Conservation (phyloP, 805 yeast species). For the Metschnikowia shivogae region DNA sequence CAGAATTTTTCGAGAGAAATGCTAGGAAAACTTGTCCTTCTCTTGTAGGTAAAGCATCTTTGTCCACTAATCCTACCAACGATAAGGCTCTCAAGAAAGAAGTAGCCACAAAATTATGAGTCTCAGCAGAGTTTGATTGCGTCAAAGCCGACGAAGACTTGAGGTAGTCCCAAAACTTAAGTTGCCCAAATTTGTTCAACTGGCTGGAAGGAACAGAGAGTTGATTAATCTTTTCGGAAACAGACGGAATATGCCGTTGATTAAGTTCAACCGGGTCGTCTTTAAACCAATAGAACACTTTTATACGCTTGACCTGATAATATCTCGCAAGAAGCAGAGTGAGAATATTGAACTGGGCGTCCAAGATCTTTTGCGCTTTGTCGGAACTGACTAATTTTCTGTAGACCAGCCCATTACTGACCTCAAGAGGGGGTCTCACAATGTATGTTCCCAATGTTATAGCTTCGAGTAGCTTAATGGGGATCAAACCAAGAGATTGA, state of each 20-base stretch:
- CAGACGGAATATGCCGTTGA: constrained; percentile 52
- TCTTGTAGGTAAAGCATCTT: constrained; percentile 14
- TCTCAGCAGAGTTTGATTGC: background rate
- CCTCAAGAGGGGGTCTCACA: constrained; percentile 65
- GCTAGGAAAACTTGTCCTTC: constrained; percentile 50
- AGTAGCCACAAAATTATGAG: constrained; percentile 7
- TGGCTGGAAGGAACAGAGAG: background rate
- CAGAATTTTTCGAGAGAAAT: constrained; percentile 20
- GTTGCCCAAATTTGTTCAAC: constrained; percentile 21
- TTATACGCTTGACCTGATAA: constrained; percentile 69
- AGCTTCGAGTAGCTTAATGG: constrained; percentile 60
- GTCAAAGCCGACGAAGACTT: constrained; percentile 13
- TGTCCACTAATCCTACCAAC: constrained; percentile 46
- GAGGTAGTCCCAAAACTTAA: constrained; percentile 20
- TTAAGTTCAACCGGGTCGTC: constrained; percentile 42
- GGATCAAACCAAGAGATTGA: constrained; percentile 69
- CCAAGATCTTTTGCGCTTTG: constrained; percentile 48
- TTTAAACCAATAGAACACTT: constrained; percentile 52
- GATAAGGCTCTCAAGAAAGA: constrained; percentile 43
- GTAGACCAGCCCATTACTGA: constrained; percentile 56
- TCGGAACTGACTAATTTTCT: constrained; percentile 47
- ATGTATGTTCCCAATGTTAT: constrained; percentile 59
- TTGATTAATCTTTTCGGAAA: constrained; percentile 33
- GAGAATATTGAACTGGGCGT: constrained; percentile 60
- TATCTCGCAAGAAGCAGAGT: constrained; percentile 77